A percentile compares a stretch with the other conserved stretches of the same genome.
Evolutionary conservation across 192 early-diverging fungal genomes (phyloP).

Genomic region (Neocallimastix lanati): DNA sequence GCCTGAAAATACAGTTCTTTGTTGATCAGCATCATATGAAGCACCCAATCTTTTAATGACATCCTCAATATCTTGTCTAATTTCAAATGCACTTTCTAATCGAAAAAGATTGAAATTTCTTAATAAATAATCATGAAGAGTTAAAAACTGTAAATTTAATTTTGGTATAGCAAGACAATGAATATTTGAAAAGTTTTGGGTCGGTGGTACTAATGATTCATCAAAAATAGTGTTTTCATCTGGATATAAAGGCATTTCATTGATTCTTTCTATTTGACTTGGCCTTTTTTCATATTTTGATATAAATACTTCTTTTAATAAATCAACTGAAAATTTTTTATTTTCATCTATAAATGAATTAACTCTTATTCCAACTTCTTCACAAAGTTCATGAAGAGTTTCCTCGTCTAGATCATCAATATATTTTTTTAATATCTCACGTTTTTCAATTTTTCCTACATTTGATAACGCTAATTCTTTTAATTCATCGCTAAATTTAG

Average conservation of each 20-base stretch:
- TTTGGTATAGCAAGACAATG: slow-evolving; percentile 65
- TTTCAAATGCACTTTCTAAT: slow-evolving; percentile 62
- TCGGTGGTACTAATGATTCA: slow-evolving; percentile 25
- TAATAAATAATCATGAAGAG: slow-evolving; percentile 74
- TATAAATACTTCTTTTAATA: slow-evolving; percentile 36
- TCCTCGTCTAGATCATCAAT: slow-evolving; percentile 26
- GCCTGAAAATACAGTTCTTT: slow-evolving; percentile 59
- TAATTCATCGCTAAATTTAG: slow-evolving; percentile 40
- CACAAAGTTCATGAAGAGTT: slow-evolving; percentile 34
- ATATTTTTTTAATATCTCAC: slow-evolving; percentile 17
- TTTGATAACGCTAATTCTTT: slow-evolving; percentile 57
- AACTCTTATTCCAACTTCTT: slow-evolving; percentile 42
- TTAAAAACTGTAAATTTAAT: slow-evolving; percentile 83
- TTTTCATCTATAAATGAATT: slow-evolving; percentile 7
- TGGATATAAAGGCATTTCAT: slow-evolving; percentile 53
- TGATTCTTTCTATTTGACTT: slow-evolving; percentile 53
- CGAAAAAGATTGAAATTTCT: slow-evolving; percentile 70
- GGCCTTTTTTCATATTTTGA: slow-evolving; percentile 32
- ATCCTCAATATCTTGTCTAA: slow-evolving; percentile 78
- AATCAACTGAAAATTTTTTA: slow-evolving; percentile 12
- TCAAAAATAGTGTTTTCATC: slow-evolving; percentile 59
- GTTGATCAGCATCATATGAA: slow-evolving; percentile 21
- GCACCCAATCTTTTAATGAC: slow-evolving; percentile 68
- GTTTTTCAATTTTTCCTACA: slow-evolving; percentile 39
- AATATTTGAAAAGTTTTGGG: slow-evolving; percentile 26